Evolutionary conservation across 2,329 filamentous ascomycete species (phyloP).

Genomic region (Talaromyces sp.): DNA sequence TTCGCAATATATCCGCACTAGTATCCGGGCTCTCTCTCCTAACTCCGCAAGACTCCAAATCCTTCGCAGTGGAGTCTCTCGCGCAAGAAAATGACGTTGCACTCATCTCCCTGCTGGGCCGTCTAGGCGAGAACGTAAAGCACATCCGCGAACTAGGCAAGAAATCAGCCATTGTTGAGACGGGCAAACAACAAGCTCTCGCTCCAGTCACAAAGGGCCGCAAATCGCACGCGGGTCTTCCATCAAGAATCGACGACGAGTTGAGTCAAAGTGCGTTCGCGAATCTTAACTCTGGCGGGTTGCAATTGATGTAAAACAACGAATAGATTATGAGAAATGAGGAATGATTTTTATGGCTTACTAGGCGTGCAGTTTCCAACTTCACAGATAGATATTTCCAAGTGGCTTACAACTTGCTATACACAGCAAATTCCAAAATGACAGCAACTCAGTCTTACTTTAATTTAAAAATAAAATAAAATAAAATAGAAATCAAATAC

Average conservation of each 20-base stretch:
- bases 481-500: not conserved
- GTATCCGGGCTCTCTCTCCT: conserved; percentile 79
- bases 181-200: conserved; percentile 21
- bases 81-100: conserved; percentile 81
- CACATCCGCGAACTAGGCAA: conserved; percentile 70
- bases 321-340: conserved; percentile 4
- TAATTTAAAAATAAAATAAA: no score
- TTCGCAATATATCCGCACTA: conserved; percentile 84
- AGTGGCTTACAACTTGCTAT: no score
- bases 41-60: conserved; percentile 63
- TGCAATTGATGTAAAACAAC: conserved; percentile 10
- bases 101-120: conserved; percentile 71
- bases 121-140: conserved; percentile 68
- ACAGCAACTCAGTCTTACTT: no score
- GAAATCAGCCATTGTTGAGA: conserved; percentile 65
- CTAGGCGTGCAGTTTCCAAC: not conserved
- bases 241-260: conserved; percentile 30
- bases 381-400: no score
- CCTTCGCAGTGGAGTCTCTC: conserved; percentile 67
- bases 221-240: conserved; percentile 19
- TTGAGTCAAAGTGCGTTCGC: conserved; percentile 17
- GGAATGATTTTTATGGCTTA: not conserved
- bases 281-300: not conserved
- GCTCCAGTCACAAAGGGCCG: conserved; percentile 24
- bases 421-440: no score